Percentiles rank a stretch among this genome's conserved stretches.
These are phyloP conservation scores for Debaryomycetaceae sp. DNA, from an alignment of 1,139 yeast genomes.

Conservation along the genomic window DNA sequence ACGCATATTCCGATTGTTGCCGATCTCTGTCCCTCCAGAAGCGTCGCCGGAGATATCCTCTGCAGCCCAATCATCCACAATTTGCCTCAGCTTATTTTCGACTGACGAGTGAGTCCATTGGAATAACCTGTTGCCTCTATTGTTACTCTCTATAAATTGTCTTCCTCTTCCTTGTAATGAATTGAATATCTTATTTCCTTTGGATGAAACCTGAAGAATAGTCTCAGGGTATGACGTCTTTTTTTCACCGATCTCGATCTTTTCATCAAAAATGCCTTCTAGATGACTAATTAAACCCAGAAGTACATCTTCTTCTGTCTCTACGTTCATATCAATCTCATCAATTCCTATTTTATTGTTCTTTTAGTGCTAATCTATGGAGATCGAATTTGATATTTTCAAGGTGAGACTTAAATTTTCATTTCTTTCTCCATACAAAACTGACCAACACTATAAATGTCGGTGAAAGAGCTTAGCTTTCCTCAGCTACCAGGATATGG, in stretches of 20 bases:
- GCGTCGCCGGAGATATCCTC: conserved; percentile 9
- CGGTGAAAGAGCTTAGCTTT: conserved; percentile 15
- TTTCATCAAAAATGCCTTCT: conserved; percentile 3
- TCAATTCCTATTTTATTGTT: background rate
- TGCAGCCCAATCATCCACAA: conserved; percentile 29
- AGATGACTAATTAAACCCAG: conserved; percentile 1
- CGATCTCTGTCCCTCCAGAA: background rate
- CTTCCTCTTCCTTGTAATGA: conserved; percentile 34
- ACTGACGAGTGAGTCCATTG: conserved; percentile 36
- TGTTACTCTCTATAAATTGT: conserved; percentile 28
- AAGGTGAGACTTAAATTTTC: background rate
- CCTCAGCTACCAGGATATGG: conserved; percentile 33
- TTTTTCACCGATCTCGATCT: background rate
- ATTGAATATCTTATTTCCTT: conserved; percentile 30
- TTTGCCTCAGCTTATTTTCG: conserved; percentile 24
- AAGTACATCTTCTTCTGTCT: background rate
- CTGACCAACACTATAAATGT: conserved; percentile 7
- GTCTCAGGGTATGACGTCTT: conserved; percentile 28
- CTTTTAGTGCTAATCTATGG: background rate
- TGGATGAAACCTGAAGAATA: conserved; percentile 28
- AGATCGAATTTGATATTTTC: background rate
- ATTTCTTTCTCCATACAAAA: background rate
- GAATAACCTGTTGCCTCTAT: conserved; percentile 15
- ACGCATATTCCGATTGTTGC: background rate
- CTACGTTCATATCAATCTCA: background rate